Conservation (phyloP, 2,329 filamentous ascomycete genomes). For the Talaromyces sp. region DNA sequence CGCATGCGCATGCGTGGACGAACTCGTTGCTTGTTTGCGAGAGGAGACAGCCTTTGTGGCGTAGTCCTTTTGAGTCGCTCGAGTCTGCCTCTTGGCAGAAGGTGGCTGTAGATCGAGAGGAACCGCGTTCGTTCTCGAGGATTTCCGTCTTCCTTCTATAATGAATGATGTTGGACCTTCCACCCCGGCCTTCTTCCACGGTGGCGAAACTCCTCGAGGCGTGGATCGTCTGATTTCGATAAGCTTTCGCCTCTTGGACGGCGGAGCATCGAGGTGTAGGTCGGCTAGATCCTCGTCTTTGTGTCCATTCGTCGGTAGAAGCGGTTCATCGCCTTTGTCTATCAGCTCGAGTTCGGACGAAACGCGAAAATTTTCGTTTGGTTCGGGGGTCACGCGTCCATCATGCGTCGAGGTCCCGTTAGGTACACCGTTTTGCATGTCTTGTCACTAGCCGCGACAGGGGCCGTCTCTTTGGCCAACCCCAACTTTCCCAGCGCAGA, state of each 20-base stretch:
- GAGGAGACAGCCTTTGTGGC: conserved; percentile 24
- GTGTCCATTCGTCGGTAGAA: conserved; percentile 22
- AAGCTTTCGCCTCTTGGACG: conserved; percentile 43
- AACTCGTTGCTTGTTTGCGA: conserved; percentile 20
- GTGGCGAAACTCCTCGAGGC: conserved; percentile 62
- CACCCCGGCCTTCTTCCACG: conserved; percentile 82
- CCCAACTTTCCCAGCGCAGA: conserved; percentile 42
- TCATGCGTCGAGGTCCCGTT: conserved; percentile 37
- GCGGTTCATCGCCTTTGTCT: conserved; percentile 18
- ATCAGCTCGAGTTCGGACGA: conserved; percentile 16
- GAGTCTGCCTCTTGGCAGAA: conserved; percentile 44
- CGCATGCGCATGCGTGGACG: conserved; percentile 25
- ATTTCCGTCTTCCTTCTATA: conserved; percentile 57
- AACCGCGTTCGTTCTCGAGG: conserved; percentile 49
- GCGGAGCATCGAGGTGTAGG: conserved; percentile 31
- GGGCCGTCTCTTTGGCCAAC: conserved; percentile 37
- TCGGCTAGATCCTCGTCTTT: conserved; percentile 26
- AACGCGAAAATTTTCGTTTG: conserved; percentile 19
- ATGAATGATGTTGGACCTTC: conserved; percentile 85
- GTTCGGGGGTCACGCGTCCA: conserved; percentile 31
- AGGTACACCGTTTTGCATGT: conserved; percentile 43
- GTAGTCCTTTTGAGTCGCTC: conserved; percentile 32
- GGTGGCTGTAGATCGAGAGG: conserved; percentile 45
- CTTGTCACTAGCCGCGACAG: conserved; percentile 37
- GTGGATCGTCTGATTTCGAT: conserved; percentile 34